phyloP scores from a whole-genome alignment of 75 land plant genomes.

The Pinus albicaulis region DNA sequence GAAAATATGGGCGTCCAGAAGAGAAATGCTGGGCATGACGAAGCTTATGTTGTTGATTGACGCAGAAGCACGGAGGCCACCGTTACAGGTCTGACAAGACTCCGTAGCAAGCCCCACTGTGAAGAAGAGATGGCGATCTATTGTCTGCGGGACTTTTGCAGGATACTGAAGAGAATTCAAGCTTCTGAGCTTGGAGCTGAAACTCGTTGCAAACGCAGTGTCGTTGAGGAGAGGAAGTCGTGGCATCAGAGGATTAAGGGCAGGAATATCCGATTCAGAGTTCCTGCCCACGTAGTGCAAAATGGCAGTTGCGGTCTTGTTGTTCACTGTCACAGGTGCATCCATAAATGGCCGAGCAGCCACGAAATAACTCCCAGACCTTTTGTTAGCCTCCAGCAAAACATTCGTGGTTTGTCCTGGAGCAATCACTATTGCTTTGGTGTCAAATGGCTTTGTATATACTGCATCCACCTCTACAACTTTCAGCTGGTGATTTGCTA shows the following conservation, averaged over 20 bases:
- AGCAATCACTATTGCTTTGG: constrained; percentile 21
- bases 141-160: constrained; percentile 30
- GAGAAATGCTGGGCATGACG: constrained; percentile 31
- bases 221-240: constrained; percentile 32
- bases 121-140: constrained; percentile 38
- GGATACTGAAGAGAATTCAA: constrained; percentile 30
- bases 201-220: constrained; percentile 24
- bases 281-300: constrained; percentile 24
- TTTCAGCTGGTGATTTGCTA: constrained; percentile 54
- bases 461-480: constrained; percentile 65
- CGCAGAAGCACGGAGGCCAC: constrained; percentile 21
- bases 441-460: constrained; percentile 50
- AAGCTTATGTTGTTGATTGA: constrained; percentile 54
- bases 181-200: constrained; percentile 26
- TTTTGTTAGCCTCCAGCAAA: constrained; percentile 34
- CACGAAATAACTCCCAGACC: constrained; percentile 40
- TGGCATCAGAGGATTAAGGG: constrained; percentile 15
- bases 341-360: constrained; percentile 42
- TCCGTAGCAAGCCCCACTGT: constrained; percentile 36
- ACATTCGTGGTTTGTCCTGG: constrained; percentile 62
- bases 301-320: constrained; percentile 34
- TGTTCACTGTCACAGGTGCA: constrained; percentile 28
- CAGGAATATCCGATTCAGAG: constrained; percentile 4
- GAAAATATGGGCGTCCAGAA: constrained; percentile 47
- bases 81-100: constrained; percentile 23